These are phyloP conservation scores for Juncus inflexus DNA, from an alignment of 176 grass and related monocot genomes.

Conservation along the genomic window DNA sequence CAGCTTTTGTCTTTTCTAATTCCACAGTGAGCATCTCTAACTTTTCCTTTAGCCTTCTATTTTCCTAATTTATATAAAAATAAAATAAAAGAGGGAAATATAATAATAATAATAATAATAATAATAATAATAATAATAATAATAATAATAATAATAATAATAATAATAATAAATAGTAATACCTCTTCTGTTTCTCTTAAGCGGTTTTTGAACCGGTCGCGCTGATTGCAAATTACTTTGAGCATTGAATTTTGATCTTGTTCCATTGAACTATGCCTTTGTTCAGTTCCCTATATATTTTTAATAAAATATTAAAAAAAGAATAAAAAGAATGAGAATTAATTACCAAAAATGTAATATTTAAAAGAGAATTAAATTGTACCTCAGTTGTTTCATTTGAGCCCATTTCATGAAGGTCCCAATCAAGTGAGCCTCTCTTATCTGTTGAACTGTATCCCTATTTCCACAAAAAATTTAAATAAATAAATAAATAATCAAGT, in stretches of 20 bases:
- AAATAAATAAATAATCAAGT: neutral
- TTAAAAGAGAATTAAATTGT: slow-evolving; percentile 21
- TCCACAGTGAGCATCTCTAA: slow-evolving; percentile 78
- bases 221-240: slow-evolving; percentile 98
- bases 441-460: slow-evolving; percentile 90
- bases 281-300: slow-evolving; percentile 67
- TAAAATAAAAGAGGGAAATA: neutral
- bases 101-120: neutral
- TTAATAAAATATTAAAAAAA: slow-evolving; percentile 16
- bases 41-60: slow-evolving; percentile 91
- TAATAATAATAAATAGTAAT: slow-evolving; percentile 14
- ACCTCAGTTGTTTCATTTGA: slow-evolving; percentile 91
- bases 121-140: neutral
- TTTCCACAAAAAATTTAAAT: slow-evolving; percentile 10
- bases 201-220: slow-evolving; percentile 85
- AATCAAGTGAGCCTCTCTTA: slow-evolving; percentile 67
- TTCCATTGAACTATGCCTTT: slow-evolving; percentile 57
- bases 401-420: slow-evolving; percentile 96
- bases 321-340: neutral
- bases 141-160: neutral
- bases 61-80: slow-evolving; percentile 49
- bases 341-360: slow-evolving; percentile 15
- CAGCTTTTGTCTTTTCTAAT: slow-evolving; percentile 93
- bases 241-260: slow-evolving; percentile 99
- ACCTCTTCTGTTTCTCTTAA: slow-evolving; percentile 94